Conservation (phyloP, 2,329 filamentous ascomycete genomes). For the Ophiostoma angusticollis region DNA sequence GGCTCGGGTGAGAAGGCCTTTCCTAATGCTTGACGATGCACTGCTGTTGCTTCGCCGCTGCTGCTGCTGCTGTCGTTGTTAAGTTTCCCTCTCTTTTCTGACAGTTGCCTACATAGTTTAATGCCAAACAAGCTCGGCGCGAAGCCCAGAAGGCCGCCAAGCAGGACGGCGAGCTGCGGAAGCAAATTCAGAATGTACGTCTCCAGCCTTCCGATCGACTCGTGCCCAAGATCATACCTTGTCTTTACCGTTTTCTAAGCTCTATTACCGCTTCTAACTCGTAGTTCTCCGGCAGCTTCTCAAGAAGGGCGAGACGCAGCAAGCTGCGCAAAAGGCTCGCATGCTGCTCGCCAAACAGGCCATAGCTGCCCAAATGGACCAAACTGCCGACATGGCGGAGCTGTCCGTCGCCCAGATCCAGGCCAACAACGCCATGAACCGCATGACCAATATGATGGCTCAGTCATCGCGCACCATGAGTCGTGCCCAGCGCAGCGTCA, state of each 20-base stretch:
- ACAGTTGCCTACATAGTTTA: slow-evolving; percentile 30
- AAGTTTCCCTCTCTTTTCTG: neutral
- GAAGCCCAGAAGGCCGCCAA: slow-evolving; percentile 48
- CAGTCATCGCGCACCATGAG: slow-evolving; percentile 46
- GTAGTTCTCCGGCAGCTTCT: slow-evolving; percentile 27
- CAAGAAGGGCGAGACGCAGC: slow-evolving; percentile 50
- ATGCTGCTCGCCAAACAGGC: slow-evolving; percentile 49
- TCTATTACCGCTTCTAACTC: neutral
- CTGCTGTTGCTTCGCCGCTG: too few species aligned
- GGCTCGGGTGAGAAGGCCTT: slow-evolving; percentile 40
- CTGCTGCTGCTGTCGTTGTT: neutral
- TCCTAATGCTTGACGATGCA: neutral
- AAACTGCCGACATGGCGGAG: slow-evolving; percentile 52
- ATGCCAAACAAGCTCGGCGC: slow-evolving; percentile 48
- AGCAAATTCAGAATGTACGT: slow-evolving; percentile 44
- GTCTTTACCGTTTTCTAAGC: neutral
- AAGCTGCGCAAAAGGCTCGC: slow-evolving; percentile 51
- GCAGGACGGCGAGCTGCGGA: slow-evolving; percentile 47
- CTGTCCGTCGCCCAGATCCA: slow-evolving; percentile 48
- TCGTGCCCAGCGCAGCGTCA: slow-evolving; percentile 43
- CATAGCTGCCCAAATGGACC: slow-evolving; percentile 50
- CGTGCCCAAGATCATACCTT: neutral
- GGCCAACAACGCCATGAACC: slow-evolving; percentile 52
- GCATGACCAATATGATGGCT: slow-evolving; percentile 52
- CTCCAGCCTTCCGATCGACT: neutral